A percentile compares a stretch with the other conserved stretches of the same genome.
Evolutionary conservation across 768 basidiomycete species (phyloP).

Genomic region (Antrodiella citrinella): DNA sequence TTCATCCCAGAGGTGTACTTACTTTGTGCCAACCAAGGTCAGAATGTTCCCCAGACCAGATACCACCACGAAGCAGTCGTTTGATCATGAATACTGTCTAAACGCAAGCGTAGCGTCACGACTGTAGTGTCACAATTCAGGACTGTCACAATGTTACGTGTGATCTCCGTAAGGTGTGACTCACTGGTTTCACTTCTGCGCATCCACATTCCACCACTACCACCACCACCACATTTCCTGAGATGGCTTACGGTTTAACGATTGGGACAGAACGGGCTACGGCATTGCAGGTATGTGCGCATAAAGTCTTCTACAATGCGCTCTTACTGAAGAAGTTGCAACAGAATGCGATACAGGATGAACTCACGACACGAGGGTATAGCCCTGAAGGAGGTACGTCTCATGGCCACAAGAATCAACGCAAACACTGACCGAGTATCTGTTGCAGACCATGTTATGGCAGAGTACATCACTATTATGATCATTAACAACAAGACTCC

Average conservation of each 20-base stretch:
- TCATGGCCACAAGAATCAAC: no score
- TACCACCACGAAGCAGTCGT: no score
- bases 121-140: no score
- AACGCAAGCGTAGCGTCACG: no score
- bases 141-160: no score
- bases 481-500: slow-evolving; percentile 86
- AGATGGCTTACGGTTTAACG: slow-evolving; percentile 68
- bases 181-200: no score
- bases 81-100: no score
- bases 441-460: slow-evolving; percentile 74
- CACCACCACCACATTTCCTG: slow-evolving; percentile 2
- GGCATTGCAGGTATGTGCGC: slow-evolving; percentile 53
- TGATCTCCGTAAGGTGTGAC: no score
- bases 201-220: slow-evolving; percentile 1
- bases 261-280: slow-evolving; percentile 74
- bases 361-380: slow-evolving; percentile 66
- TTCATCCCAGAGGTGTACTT: no score
- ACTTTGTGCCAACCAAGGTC: no score
- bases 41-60: no score
- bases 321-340: slow-evolving; percentile 5
- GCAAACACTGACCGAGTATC: neutral
- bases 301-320: neutral
- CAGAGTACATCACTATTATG: slow-evolving; percentile 94
- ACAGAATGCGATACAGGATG: slow-evolving; percentile 74
- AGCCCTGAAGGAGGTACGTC: slow-evolving; percentile 67